Evolutionary conservation across 2,329 filamentous ascomycete species (phyloP).

Genomic region (Taxawa tesnikishii): DNA sequence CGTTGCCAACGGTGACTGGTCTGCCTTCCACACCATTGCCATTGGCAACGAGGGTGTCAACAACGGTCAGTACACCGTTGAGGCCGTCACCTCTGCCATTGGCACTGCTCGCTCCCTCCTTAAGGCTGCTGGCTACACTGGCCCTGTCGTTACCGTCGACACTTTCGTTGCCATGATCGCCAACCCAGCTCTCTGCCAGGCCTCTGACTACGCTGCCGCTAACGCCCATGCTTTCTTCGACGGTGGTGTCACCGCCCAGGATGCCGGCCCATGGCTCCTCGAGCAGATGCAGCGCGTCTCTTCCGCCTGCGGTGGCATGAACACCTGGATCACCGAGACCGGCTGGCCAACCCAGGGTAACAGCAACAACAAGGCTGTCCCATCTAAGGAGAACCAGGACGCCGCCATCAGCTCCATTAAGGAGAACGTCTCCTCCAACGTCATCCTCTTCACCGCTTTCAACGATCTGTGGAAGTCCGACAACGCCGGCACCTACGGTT

Average conservation of each 20-base stretch:
- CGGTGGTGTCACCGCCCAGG: conserved; percentile 41
- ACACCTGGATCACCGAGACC: conserved; percentile 65
- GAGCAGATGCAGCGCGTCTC: conserved; percentile 39
- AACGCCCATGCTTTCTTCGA: conserved; percentile 85
- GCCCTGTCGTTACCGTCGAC: conserved; percentile 69
- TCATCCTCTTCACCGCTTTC: conserved; percentile 69
- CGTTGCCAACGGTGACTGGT: conserved; percentile 54
- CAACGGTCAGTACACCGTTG: conserved; percentile 38
- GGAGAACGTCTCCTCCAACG: conserved; percentile 41
- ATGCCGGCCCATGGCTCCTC: conserved; percentile 56
- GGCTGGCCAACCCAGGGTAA: conserved; percentile 68
- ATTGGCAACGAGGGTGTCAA: conserved; percentile 77
- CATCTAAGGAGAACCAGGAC: conserved; percentile 53
- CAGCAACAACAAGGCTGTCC: conserved; percentile 55
- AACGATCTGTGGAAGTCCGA: conserved; percentile 70
- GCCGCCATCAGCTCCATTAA: conserved; percentile 55
- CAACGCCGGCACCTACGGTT: conserved; percentile 47
- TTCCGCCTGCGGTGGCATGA: conserved; percentile 41
- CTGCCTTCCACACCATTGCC: conserved; percentile 54
- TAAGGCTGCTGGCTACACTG: conserved; percentile 51
- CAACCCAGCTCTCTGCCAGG: conserved; percentile 62
- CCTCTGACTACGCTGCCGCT: conserved; percentile 65
- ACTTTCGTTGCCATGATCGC: conserved; percentile 57
- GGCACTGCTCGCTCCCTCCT: conserved; percentile 45
- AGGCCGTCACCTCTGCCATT: conserved; percentile 47